Evolutionary conservation across 306 rosid species (phyloP).

Genomic region (Acacia acuminata): DNA sequence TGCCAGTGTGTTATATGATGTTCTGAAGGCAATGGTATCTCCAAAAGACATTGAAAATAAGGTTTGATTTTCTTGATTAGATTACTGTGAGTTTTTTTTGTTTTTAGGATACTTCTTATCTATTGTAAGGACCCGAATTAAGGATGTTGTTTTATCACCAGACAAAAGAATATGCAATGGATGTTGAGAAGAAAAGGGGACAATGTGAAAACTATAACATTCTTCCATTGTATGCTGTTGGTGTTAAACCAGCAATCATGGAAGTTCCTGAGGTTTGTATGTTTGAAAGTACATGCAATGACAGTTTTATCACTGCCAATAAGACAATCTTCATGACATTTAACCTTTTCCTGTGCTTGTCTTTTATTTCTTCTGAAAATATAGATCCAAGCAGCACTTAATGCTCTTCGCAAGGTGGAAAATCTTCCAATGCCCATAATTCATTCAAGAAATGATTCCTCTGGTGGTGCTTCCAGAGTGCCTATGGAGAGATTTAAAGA

Average conservation of each 20-base stretch:
- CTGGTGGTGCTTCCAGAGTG: constrained; percentile 40
- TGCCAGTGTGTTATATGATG: constrained; percentile 80
- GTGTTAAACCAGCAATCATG: constrained; percentile 87
- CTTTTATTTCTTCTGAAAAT: constrained; percentile 23
- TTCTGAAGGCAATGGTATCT: constrained; percentile 63
- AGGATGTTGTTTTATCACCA: constrained; percentile 44
- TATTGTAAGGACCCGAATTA: background rate
- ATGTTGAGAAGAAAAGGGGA: constrained; percentile 63
- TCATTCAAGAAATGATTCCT: constrained; percentile 35
- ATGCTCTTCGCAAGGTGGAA: constrained; percentile 61
- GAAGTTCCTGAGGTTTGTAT: constrained; percentile 85
- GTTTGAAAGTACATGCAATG: constrained; percentile 15
- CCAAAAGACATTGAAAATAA: constrained; percentile 37
- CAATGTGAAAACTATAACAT: constrained; percentile 79
- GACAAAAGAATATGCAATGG: constrained; percentile 66
- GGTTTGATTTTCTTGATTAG: constrained; percentile 50
- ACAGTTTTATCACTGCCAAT: constrained; percentile 22
- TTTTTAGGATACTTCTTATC: constrained; percentile 21
- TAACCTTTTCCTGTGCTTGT: constrained; percentile 14
- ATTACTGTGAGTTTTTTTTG: constrained; percentile 13
- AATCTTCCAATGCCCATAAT: constrained; percentile 77
- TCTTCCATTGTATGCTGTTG: constrained; percentile 83
- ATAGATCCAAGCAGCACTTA: constrained; percentile 81
- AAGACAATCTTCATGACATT: background rate
- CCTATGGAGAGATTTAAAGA: constrained; percentile 57